A percentile compares a stretch with the other conserved stretches of the same genome.
Evolutionary conservation across 1,139 yeast genomes (phyloP).

Genomic region (Hemisphaericaspora lyxosophila): DNA sequence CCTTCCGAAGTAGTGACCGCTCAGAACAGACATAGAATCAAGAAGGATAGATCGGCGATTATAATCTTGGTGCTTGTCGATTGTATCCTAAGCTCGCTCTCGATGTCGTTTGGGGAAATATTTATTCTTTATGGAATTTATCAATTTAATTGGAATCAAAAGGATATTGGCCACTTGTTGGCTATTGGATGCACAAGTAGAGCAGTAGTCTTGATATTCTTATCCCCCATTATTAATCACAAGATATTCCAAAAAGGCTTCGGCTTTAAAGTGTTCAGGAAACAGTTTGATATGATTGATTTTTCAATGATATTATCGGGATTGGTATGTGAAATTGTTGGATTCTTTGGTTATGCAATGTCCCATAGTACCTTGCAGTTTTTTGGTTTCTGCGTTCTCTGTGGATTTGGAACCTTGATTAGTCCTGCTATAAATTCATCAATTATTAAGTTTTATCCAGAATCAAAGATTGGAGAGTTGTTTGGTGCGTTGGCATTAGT

Average conservation of each 20-base stretch:
- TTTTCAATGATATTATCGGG: conserved; percentile 34
- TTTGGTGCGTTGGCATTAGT: conserved; percentile 39
- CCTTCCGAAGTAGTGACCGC: conserved; percentile 33
- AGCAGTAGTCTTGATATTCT: conserved; percentile 32
- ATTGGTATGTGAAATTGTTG: conserved; percentile 38
- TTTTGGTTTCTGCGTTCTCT: conserved; percentile 29
- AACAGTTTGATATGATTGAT: conserved; percentile 57
- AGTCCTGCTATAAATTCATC: conserved; percentile 38
- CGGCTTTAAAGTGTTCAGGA: conserved; percentile 35
- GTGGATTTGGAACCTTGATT: conserved; percentile 46
- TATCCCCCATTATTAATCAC: conserved; percentile 36
- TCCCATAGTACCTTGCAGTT: conserved; percentile 19
- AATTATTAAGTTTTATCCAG: conserved; percentile 40
- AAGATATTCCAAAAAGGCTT: conserved; percentile 25
- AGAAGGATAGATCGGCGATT: conserved; percentile 32
- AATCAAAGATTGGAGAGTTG: conserved; percentile 39
- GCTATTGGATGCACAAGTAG: conserved; percentile 52
- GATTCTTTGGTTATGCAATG: conserved; percentile 31
- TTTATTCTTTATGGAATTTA: conserved; percentile 59
- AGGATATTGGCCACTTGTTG: conserved; percentile 57
- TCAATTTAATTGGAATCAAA: conserved; percentile 58
- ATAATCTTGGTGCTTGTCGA: conserved; percentile 49
- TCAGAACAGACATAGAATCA: conserved; percentile 13
- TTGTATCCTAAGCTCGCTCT: conserved; percentile 37
- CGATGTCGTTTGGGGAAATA: conserved; percentile 45